These are phyloP conservation scores for Boletus reticuloceps DNA, from an alignment of 768 basidiomycete genomes.

Conservation along the genomic window DNA sequence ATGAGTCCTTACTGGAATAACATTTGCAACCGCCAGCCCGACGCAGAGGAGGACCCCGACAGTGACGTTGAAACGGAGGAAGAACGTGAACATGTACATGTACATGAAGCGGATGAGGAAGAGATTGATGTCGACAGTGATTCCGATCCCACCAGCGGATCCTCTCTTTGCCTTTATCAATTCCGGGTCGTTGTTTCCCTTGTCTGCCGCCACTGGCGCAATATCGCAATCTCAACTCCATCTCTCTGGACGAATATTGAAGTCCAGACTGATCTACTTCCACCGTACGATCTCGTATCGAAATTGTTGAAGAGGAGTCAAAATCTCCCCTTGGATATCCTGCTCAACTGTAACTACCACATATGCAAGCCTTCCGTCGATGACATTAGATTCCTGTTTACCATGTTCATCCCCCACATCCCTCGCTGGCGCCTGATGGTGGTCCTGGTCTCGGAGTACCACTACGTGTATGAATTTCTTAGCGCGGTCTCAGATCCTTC, in stretches of 20 bases:
- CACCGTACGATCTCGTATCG: slow-evolving; percentile 43
- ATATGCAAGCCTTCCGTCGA: slow-evolving; percentile 20
- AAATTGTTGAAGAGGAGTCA: slow-evolving; percentile 54
- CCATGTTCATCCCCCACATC: slow-evolving; percentile 50
- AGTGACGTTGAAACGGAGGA: too few relatives aligned
- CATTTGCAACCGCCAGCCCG: slow-evolving; percentile 6
- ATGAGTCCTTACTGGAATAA: slow-evolving; percentile 52
- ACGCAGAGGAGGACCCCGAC: too few relatives aligned
- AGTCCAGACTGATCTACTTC: slow-evolving; percentile 24
- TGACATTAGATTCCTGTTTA: slow-evolving; percentile 26
- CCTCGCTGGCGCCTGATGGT: slow-evolving; percentile 52
- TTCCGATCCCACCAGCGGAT: too few relatives aligned
- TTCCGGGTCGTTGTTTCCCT: slow-evolving; percentile 12
- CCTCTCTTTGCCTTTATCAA: too few relatives aligned
- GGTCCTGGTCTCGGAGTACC: slow-evolving; percentile 44
- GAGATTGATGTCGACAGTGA: too few relatives aligned
- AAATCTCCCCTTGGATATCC: slow-evolving; percentile 51
- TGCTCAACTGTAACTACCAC: slow-evolving; percentile 39
- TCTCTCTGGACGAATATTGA: slow-evolving; percentile 52
- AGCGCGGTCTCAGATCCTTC: slow-evolving; percentile 36
- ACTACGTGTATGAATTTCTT: slow-evolving; percentile 46
- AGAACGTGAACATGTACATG: too few relatives aligned
- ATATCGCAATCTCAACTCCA: slow-evolving; percentile 49
- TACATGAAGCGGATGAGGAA: too few relatives aligned
- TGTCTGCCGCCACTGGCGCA: slow-evolving; percentile 55